phyloP scores from a whole-genome alignment of 208 protist genomes.

The Entamoeba dispar region DNA sequence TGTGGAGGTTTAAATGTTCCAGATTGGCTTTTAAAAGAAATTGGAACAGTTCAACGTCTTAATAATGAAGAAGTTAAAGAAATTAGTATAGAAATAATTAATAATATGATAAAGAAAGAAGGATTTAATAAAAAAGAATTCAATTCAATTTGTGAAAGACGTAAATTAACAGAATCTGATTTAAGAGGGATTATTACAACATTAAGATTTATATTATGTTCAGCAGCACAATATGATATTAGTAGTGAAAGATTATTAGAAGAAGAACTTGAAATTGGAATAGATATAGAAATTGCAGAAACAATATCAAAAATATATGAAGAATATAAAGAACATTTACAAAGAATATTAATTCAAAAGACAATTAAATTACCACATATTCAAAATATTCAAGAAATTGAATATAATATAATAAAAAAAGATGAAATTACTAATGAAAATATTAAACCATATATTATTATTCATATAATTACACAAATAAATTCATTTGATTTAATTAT shows the following conservation, averaged over 20 bases:
- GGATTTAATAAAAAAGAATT: not conserved
- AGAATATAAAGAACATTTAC: too few species aligned
- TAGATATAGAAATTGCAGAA: not conserved
- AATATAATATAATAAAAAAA: too few species aligned
- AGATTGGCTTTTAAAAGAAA: not conserved
- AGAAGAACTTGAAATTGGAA: not conserved
- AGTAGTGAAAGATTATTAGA: not conserved
- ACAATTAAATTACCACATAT: too few species aligned
- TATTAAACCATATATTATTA: too few species aligned
- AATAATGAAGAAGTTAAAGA: not conserved
- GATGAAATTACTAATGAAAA: too few species aligned
- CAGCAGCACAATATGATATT: not conserved
- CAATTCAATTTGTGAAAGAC: not conserved
- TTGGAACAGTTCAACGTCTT: not conserved
- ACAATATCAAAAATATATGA: too few species aligned
- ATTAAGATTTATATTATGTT: not conserved
- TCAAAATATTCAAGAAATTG: too few species aligned
- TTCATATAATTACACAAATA: too few species aligned
- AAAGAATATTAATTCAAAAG: too few species aligned
- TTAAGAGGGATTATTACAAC: not conserved
- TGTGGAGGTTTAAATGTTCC: not conserved
- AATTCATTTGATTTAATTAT: too few species aligned
- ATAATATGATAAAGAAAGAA: not conserved
- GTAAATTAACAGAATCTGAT: not conserved
- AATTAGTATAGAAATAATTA: not conserved